Evolutionary conservation across 2,329 filamentous ascomycete genomes (phyloP).

Genomic region (Trichoderma sp.): DNA sequence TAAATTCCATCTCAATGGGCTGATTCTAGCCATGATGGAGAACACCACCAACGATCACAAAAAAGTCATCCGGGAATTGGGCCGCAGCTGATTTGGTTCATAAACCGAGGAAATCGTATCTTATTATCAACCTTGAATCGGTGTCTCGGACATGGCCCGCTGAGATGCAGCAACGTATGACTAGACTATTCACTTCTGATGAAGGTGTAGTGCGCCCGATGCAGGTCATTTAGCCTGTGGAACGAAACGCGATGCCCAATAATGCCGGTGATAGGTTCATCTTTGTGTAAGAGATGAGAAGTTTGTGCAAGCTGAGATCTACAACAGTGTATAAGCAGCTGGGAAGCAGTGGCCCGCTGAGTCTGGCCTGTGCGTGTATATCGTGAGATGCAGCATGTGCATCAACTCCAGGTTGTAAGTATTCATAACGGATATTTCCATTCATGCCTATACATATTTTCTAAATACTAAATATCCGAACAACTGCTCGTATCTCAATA

Average conservation of each 20-base stretch:
- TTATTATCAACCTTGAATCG: background rate
- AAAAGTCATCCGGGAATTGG: background rate
- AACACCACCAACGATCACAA: background rate
- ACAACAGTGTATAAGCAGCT: background rate
- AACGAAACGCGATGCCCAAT: background rate
- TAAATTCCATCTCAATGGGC: background rate
- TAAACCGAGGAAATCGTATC: background rate
- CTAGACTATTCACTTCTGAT: background rate
- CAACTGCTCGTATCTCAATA: background rate
- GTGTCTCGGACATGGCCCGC: background rate
- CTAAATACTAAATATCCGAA: background rate
- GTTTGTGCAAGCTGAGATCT: background rate
- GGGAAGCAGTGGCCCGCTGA: background rate
- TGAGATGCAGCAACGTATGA: background rate
- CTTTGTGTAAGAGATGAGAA: background rate
- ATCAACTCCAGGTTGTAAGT: background rate
- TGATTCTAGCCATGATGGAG: background rate
- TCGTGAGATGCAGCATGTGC: background rate
- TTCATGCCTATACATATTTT: background rate
- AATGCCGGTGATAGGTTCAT: background rate
- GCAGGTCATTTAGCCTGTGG: background rate
- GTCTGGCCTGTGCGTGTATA: background rate
- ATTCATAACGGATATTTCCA: background rate
- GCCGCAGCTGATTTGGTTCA: background rate
- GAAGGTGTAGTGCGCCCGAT: background rate